Percentiles rank a stretch among this genome's conserved stretches.
Evolutionary conservation across 129 eudicot genomes (phyloP).

Genomic region (Pseudognaphalium luteoalbum): DNA sequence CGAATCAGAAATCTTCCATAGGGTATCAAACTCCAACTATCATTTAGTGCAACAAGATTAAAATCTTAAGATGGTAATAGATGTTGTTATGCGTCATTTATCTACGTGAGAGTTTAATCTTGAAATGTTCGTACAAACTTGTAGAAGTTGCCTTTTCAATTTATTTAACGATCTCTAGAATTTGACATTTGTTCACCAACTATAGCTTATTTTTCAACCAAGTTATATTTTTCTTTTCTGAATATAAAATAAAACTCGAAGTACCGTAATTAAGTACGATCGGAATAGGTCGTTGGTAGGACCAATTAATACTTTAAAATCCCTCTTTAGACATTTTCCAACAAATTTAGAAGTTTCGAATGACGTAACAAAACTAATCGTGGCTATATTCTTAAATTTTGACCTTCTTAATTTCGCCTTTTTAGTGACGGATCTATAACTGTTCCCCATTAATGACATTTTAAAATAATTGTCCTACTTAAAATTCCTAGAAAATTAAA

Average conservation of each 20-base stretch:
- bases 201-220: not conserved
- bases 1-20: too few species aligned
- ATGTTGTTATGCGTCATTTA: not conserved
- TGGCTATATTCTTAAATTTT: not conserved
- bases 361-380: not conserved
- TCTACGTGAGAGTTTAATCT: not conserved
- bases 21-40: too few species aligned
- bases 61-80: not conserved
- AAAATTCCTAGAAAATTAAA: too few species aligned
- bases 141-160: not conserved
- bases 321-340: not conserved
- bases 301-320: not conserved
- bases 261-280: not conserved
- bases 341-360: too few species aligned
- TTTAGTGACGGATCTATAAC: too few species aligned
- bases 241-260: not conserved
- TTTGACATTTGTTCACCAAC: conserved; percentile 21
- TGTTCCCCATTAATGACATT: too few species aligned
- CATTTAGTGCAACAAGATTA: not conserved
- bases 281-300: not conserved
- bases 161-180: not conserved
- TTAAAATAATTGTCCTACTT: too few species aligned
- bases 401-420: too few species aligned
- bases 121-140: conserved; percentile 2
- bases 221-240: not conserved